Conservation (phyloP, 2,329 filamentous ascomycete genomes). For the Neofusicoccum kwambonambiense region DNA sequence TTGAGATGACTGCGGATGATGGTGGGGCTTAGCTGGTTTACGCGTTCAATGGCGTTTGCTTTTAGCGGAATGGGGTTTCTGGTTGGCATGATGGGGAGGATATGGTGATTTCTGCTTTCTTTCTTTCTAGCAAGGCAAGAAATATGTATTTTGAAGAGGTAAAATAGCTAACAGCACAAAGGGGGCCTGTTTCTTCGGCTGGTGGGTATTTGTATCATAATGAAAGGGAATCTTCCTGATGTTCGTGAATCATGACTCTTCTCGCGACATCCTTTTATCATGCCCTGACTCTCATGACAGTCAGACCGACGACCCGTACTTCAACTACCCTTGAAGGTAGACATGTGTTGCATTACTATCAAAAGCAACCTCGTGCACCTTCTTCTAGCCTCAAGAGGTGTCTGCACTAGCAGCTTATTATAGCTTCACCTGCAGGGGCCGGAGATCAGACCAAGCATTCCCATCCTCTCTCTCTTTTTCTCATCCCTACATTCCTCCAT, state of each 20-base stretch:
- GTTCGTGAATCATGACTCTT: neutral
- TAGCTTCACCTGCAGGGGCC: neutral
- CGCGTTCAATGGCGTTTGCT: neutral
- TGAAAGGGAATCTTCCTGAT: neutral
- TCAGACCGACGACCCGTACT: no score
- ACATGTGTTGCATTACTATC: no score
- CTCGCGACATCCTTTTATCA: no score
- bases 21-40: neutral
- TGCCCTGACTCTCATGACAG: no score
- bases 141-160: neutral
- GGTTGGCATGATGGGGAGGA: neutral
- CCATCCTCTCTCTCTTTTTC: no score
- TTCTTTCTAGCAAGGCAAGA: neutral
- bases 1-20: neutral
- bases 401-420: no score
- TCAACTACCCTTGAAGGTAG: no score
- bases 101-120: neutral
- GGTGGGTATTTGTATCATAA: slow-evolving; percentile 5
- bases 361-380: no score
- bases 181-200: neutral
- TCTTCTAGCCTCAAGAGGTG: no score
- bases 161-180: neutral
- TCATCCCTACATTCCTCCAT: neutral
- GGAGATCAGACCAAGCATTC: neutral
- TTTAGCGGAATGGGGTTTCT: neutral